These are phyloP conservation scores for Saturnispora sanitii DNA, from an alignment of 805 yeast species.

Conservation along the genomic window DNA sequence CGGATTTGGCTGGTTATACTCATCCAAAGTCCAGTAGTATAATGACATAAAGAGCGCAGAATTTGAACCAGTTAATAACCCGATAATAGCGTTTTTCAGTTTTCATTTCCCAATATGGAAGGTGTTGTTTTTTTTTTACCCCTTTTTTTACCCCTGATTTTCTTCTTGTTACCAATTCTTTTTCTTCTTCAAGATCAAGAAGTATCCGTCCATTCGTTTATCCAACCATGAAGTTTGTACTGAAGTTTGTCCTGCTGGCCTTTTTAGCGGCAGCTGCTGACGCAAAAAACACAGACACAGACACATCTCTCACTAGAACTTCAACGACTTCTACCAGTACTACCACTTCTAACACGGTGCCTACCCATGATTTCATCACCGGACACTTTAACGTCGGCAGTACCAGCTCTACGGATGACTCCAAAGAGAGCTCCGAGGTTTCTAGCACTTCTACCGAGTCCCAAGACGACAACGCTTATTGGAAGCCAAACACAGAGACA, in stretches of 20 bases:
- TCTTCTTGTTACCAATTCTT: neutral
- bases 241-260: neutral
- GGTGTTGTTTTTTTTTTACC: slow-evolving; percentile 1
- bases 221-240: neutral
- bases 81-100: neutral
- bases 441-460: no score
- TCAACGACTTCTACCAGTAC: neutral
- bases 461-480: neutral
- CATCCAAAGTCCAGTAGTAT: no score
- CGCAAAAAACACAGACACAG: neutral
- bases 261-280: neutral
- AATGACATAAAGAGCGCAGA: neutral
- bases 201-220: neutral
- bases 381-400: no score
- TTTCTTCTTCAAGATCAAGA: neutral
- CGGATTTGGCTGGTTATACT: no score
- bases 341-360: neutral
- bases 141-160: slow-evolving; percentile 8
- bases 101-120: neutral
- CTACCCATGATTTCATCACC: neutral
- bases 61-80: neutral
- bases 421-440: no score
- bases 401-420: no score
- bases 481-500: neutral
- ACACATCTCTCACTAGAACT: neutral